Evolutionary conservation across 495 filamentous ascomycete species (phyloP).

Genomic region (Aspergillus hancockii): DNA sequence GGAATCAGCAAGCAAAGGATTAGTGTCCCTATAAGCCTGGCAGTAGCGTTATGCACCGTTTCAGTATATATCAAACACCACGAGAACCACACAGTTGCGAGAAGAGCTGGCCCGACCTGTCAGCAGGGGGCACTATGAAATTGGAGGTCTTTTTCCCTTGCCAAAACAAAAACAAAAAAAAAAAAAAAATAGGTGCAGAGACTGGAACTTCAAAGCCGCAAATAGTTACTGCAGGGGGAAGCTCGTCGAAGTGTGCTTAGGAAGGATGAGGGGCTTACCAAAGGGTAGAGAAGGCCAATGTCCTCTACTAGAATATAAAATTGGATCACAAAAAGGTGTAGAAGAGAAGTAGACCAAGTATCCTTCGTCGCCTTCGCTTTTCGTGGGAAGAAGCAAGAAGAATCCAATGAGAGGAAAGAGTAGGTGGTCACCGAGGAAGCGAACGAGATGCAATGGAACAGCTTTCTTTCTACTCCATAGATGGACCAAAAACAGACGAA

Average conservation of each 20-base stretch:
- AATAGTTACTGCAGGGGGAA: constrained; percentile 13
- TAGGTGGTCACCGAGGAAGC: neutral
- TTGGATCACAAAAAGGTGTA: neutral
- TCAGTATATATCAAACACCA: constrained; percentile 25
- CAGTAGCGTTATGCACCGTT: constrained; percentile 21
- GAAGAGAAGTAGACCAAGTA: neutral
- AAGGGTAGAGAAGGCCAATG: neutral
- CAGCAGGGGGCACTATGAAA: constrained; percentile 12
- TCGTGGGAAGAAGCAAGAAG: neutral
- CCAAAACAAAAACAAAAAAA: neutral
- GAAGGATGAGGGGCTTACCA: neutral
- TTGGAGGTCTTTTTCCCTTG: constrained; percentile 1
- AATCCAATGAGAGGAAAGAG: neutral
- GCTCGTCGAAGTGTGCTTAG: neutral
- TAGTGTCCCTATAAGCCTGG: constrained; percentile 20
- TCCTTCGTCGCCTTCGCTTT: neutral
- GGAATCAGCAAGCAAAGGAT: constrained; percentile 19
- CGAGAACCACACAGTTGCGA: constrained; percentile 6
- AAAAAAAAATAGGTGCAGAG: neutral
- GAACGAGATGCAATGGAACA: neutral
- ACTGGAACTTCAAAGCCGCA: constrained; percentile 2
- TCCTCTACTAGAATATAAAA: neutral
- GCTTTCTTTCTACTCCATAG: neutral
- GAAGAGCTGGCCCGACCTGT: constrained; percentile 13
- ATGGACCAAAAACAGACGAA: constrained; percentile 16